Conservation (phyloP, 1,284 basidiomycete species). For the Puccinia horiana region DNA sequence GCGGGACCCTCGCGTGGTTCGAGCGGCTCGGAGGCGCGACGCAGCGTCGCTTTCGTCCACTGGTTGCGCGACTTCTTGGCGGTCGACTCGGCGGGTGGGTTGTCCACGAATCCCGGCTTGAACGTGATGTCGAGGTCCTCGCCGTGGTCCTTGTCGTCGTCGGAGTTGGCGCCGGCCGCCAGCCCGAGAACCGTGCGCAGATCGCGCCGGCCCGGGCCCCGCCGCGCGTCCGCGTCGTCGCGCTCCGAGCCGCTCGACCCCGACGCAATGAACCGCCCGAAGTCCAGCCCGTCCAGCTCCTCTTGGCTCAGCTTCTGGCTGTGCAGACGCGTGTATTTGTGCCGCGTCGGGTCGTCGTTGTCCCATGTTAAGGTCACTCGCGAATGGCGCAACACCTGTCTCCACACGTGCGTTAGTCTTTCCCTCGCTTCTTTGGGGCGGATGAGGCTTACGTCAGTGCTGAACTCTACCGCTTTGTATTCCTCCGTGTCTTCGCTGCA, state of each 20-base stretch:
- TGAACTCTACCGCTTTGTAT: slow-evolving; percentile 85
- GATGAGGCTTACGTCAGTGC: slow-evolving; percentile 74
- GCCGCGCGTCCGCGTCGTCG: slow-evolving; percentile 49
- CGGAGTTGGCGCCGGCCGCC: not conserved
- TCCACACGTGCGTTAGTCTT: not conserved
- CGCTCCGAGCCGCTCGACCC: slow-evolving; percentile 62
- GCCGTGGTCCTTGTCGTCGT: slow-evolving; percentile 39
- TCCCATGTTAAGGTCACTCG: slow-evolving; percentile 99
- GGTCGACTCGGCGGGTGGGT: not conserved
- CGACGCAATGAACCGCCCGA: slow-evolving; percentile 74
- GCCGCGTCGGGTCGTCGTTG: slow-evolving; percentile 89
- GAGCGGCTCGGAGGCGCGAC: slow-evolving; percentile 6
- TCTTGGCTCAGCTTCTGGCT: slow-evolving; percentile 64
- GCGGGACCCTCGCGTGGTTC: not conserved
- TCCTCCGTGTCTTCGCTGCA: slow-evolving; percentile 61
- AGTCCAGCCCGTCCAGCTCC: slow-evolving; percentile 86
- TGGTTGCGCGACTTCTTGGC: not conserved
- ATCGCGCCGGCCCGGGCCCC: not conserved
- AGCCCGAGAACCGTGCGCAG: slow-evolving; percentile 20
- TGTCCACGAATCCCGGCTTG: slow-evolving; percentile 70
- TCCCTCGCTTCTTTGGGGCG: not conserved
- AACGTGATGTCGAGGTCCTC: slow-evolving; percentile 87
- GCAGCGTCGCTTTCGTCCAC: not conserved
- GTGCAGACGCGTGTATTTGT: slow-evolving; percentile 76
- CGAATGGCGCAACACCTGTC: slow-evolving; percentile 90